phyloP scores from a whole-genome alignment of 2,329 filamentous ascomycete species.

The Pestalotiopsis sp. region DNA sequence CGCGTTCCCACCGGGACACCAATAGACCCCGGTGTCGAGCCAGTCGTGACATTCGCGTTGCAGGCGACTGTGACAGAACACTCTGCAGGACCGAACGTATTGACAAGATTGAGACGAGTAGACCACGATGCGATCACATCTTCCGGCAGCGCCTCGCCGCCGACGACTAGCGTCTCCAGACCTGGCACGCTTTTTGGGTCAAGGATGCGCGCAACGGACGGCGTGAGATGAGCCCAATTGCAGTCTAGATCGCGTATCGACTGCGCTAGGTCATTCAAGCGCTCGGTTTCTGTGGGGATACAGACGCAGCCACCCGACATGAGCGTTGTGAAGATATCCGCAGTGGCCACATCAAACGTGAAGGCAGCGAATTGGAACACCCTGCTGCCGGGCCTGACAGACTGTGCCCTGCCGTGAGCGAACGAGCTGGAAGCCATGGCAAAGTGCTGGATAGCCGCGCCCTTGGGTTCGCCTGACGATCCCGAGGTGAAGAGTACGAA shows the following conservation, averaged over 20 bases:
- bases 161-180: slow-evolving; percentile 7
- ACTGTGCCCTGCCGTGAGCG: not conserved
- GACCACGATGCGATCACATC: not conserved
- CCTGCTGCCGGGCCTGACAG: slow-evolving; percentile 52
- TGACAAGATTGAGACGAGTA: not conserved
- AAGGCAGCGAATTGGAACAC: slow-evolving; percentile 1
- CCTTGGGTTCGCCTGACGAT: slow-evolving; percentile 66
- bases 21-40: not conserved
- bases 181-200: not conserved
- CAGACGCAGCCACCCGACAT: slow-evolving; percentile 33
- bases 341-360: not conserved
- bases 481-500: slow-evolving; percentile 68
- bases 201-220: not conserved
- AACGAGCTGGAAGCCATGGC: not conserved
- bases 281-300: slow-evolving; percentile 37
- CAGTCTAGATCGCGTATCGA: not conserved
- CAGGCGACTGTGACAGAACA: not conserved
- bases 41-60: not conserved
- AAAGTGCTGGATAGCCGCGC: slow-evolving; percentile 48
- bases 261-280: slow-evolving; percentile 19
- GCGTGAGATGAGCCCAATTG: not conserved
- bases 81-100: not conserved
- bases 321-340: not conserved
- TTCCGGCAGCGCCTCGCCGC: not conserved
- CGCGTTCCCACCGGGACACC: not conserved